These are phyloP conservation scores for Coniochaeta prunicola DNA, from an alignment of 2,329 filamentous ascomycete genomes.

Conservation along the genomic window DNA sequence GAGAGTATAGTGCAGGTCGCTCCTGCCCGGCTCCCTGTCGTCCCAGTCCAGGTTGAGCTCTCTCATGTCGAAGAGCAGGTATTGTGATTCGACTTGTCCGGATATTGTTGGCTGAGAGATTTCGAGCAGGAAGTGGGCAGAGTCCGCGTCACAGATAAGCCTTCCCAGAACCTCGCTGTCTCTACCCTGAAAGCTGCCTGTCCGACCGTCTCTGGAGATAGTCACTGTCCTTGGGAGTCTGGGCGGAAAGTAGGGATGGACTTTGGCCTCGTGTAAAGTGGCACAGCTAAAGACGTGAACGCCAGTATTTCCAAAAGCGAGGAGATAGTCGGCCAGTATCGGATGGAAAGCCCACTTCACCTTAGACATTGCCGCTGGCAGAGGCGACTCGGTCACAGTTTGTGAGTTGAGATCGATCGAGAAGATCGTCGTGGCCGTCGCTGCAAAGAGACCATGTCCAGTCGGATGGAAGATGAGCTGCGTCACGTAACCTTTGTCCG, in stretches of 20 bases:
- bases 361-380: background rate
- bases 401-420: background rate
- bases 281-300: background rate
- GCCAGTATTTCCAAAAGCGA: background rate
- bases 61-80: background rate
- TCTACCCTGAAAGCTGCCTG: background rate
- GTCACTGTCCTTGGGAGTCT: background rate
- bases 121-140: background rate
- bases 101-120: background rate
- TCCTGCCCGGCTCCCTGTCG: background rate
- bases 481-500: background rate
- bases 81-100: background rate
- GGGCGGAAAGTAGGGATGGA: background rate
- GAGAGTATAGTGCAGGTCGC: background rate
- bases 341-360: conserved; percentile 5
- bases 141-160: background rate
- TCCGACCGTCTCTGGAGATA: background rate
- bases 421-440: background rate
- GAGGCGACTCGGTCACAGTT: background rate
- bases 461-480: conserved; percentile 5
- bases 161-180: background rate
- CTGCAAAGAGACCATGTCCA: background rate
- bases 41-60: background rate
- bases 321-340: background rate
- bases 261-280: background rate